These are phyloP conservation scores for Fraxinus anomala DNA, from an alignment of 257 asterid species.

Conservation along the genomic window DNA sequence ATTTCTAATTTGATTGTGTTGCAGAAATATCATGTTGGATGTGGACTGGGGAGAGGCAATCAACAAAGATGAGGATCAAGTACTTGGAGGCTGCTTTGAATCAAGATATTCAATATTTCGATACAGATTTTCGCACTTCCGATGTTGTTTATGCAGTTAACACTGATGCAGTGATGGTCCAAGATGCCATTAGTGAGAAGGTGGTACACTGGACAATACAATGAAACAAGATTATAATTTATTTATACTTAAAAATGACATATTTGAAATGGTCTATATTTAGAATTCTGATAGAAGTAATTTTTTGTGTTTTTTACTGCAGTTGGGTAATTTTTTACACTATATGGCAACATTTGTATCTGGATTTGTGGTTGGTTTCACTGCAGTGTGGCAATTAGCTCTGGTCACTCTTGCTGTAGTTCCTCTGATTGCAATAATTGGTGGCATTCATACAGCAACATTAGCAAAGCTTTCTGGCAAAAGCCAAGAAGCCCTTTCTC, in stretches of 20 bases:
- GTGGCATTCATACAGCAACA: conserved; percentile 69
- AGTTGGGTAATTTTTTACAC: conserved; percentile 96
- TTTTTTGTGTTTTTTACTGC: conserved; percentile 13
- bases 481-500: conserved; percentile 81
- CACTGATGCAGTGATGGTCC: conserved; percentile 86
- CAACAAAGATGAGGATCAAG: conserved; percentile 84
- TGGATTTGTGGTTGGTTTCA: conserved; percentile 90
- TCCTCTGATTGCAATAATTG: conserved; percentile 85
- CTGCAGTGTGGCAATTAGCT: conserved; percentile 93
- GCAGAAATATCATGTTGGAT: conserved; percentile 96
- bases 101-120: conserved; percentile 86
- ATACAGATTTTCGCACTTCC: conserved; percentile 82
- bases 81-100: conserved; percentile 80
- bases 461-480: conserved; percentile 66
- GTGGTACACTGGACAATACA: conserved; percentile 28
- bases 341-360: conserved; percentile 92
- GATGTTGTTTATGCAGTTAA: conserved; percentile 89
- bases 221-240: background rate
- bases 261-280: background rate
- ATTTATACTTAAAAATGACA: background rate
- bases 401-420: conserved; percentile 83
- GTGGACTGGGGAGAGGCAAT: conserved; percentile 97
- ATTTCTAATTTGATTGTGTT: background rate
- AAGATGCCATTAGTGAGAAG: conserved; percentile 97
- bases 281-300: background rate